Evolutionary conservation across 495 filamentous ascomycete genomes (phyloP).

Genomic region (Penicillium robsamsonii): DNA sequence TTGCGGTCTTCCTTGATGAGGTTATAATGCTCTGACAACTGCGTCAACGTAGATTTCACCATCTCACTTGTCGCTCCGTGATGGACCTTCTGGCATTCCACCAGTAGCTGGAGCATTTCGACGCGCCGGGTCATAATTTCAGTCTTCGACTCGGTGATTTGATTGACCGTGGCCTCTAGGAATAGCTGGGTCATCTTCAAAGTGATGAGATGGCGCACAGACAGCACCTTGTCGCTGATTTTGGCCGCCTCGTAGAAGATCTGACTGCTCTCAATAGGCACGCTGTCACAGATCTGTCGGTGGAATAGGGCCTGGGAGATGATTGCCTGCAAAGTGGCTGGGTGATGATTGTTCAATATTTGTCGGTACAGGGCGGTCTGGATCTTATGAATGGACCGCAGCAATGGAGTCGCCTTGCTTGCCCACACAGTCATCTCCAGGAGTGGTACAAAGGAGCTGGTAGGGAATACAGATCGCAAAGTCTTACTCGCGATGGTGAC

Average conservation of each 20-base stretch:
- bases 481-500: neutral
- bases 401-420: neutral
- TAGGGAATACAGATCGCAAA: neutral
- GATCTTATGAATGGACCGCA: neutral
- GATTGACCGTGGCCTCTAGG: neutral
- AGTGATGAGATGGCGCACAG: neutral
- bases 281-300: neutral
- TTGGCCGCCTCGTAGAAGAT: neutral
- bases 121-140: neutral
- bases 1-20: neutral
- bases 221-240: neutral
- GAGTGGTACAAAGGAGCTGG: neutral
- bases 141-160: neutral
- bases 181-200: neutral
- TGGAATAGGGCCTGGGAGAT: neutral
- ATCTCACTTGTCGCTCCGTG: neutral
- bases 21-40: neutral
- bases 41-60: neutral
- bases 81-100: neutral
- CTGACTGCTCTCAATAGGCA: neutral
- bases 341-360: neutral
- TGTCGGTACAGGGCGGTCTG: neutral
- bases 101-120: neutral
- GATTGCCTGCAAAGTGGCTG: neutral
- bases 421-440: neutral